These are phyloP conservation scores for Kappamyces sp. DNA, from an alignment of 192 early-diverging fungal species.

Conservation along the genomic window DNA sequence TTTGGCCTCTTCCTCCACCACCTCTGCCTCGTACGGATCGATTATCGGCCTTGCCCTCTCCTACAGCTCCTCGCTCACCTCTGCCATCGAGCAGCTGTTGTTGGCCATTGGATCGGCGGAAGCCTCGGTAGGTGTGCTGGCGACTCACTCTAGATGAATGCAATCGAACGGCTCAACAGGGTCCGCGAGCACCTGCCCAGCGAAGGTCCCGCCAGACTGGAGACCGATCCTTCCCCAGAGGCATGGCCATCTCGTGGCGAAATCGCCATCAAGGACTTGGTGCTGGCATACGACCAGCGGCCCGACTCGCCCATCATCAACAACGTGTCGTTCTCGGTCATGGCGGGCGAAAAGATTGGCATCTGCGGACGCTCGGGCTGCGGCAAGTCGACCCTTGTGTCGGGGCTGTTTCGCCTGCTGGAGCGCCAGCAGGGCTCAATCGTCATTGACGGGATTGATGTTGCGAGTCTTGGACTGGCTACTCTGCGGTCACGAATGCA, in stretches of 20 bases:
- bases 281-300: constrained; percentile 27
- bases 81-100: background rate
- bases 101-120: background rate
- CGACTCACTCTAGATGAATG: background rate
- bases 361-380: constrained; percentile 57
- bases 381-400: constrained; percentile 39
- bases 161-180: background rate
- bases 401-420: constrained; percentile 60
- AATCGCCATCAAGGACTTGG: constrained; percentile 30
- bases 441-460: constrained; percentile 56
- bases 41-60: background rate
- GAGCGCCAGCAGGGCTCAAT: constrained; percentile 57
- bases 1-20: background rate
- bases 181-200: background rate
- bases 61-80: background rate
- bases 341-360: constrained; percentile 23
- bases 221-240: constrained; percentile 21
- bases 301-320: constrained; percentile 29
- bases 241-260: constrained; percentile 48
- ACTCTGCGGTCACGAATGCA: constrained; percentile 32
- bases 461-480: constrained; percentile 32
- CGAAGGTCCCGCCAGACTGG: background rate
- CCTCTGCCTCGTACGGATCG: background rate
- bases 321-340: constrained; percentile 28
- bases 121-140: background rate